Conservation (phyloP, 2,329 filamentous ascomycete genomes). For the Coniochaeta pulveracea region DNA sequence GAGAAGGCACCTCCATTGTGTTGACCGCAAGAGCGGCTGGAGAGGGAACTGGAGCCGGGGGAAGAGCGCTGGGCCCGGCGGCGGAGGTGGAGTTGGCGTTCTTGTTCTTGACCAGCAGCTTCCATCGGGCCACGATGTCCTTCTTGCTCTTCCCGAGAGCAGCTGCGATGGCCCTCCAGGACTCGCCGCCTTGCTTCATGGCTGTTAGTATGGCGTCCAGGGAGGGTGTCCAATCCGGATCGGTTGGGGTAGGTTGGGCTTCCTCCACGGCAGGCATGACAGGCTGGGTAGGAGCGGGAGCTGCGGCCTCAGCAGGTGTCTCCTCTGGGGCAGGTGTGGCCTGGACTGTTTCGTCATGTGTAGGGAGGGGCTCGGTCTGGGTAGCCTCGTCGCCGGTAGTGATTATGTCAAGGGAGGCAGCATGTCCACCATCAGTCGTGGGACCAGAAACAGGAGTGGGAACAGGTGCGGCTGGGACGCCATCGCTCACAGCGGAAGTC, state of each 20-base stretch:
- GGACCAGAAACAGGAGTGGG: too few species aligned
- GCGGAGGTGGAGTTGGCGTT: background rate
- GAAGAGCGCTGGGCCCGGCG: too few species aligned
- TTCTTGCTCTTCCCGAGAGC: slow-evolving; percentile 4
- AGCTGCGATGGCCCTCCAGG: slow-evolving; percentile 8
- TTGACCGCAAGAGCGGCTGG: too few species aligned
- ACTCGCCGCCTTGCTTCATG: slow-evolving; percentile 10
- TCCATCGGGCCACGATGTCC: slow-evolving; percentile 3
- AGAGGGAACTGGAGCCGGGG: too few species aligned
- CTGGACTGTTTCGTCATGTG: background rate
- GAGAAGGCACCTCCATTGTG: too few species aligned
- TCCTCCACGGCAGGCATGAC: too few species aligned
- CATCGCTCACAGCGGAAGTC: background rate
- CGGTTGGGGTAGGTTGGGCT: slow-evolving; percentile 2
- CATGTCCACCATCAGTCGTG: background rate
- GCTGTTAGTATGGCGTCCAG: slow-evolving; percentile 11
- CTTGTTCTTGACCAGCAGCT: slow-evolving; percentile 1
- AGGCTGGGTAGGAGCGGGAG: too few species aligned
- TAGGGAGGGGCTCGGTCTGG: background rate
- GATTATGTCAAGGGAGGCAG: background rate
- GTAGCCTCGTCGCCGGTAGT: background rate
- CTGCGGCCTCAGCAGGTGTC: background rate
- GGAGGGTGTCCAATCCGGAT: slow-evolving; percentile 10
- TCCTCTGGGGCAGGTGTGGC: background rate
- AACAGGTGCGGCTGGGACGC: too few species aligned